phyloP scores from a whole-genome alignment of 495 filamentous ascomycete genomes.

The Hyaloscypha variabilis region DNA sequence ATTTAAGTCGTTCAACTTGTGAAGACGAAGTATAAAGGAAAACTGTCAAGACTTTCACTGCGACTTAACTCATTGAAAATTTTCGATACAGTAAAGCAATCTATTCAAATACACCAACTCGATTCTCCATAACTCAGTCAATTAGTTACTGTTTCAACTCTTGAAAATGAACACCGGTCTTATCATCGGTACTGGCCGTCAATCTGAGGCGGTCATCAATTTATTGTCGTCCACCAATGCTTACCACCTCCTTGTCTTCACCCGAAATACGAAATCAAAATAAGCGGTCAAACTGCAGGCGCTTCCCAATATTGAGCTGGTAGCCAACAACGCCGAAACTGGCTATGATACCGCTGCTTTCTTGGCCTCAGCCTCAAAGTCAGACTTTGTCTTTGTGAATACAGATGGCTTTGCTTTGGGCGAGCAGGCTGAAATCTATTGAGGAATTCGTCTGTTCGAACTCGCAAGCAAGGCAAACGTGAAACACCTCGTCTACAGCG shows the following conservation, averaged over 20 bases:
- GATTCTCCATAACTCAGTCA: no score
- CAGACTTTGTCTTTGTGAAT: constrained; percentile 42
- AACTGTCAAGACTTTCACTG: no score
- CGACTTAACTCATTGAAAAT: no score
- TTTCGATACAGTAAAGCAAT: no score
- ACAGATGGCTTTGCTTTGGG: constrained; percentile 41
- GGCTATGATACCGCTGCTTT: constrained; percentile 35
- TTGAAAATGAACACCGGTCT: no score
- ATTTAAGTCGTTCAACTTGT: no score
- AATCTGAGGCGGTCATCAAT: background rate
- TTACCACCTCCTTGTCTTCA: constrained; percentile 27
- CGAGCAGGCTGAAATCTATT: constrained; percentile 43
- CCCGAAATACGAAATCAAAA: constrained; percentile 26
- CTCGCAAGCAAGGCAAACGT: constrained; percentile 38
- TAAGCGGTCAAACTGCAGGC: constrained; percentile 31
- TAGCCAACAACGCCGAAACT: constrained; percentile 9
- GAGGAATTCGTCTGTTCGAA: constrained; percentile 44
- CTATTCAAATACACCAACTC: no score
- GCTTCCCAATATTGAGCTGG: constrained; percentile 35
- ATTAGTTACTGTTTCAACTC: no score
- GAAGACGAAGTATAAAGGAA: no score
- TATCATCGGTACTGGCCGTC: no score
- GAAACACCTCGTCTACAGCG: constrained; percentile 42
- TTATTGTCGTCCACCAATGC: background rate
- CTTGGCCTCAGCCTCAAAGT: background rate